Base-by-base conservation (phyloP, 192 early-diverging fungal species). In the Coemansia sp. region DNA sequence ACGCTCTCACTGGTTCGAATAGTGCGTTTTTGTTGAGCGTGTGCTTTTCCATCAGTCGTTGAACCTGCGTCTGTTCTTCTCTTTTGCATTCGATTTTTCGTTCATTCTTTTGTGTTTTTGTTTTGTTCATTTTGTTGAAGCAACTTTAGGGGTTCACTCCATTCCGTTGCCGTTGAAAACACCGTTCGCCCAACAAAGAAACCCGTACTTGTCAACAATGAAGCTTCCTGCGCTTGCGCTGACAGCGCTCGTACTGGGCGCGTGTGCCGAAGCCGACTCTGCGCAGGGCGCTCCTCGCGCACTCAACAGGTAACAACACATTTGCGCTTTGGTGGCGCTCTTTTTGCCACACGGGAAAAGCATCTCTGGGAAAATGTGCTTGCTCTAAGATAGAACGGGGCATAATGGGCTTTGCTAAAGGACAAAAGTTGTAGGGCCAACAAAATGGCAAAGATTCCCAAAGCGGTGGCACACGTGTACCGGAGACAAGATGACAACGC, bases 401-500 rank as follows among this genome's bases (percentile, higher is more conserved):
- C 41, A 43, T 43, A 43, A 43, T n/a, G 41, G 41, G 0, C 7
- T 32, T 32, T 32, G 41, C 12, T 15, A 43, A 43, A 43, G 14
- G 15, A 43, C 15, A 43, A 43, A 43, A 43, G 10, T 24, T 54
- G 61, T 63, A 63, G 61, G 54, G 17, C 47, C 27, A 43, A 64
- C 50, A 65, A 59, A 29, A 53, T 64, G 43, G 11, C 60, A 15
- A 19, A 45, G 62, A 17, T 70, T 24, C 69, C 69, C 14, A 35
- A 19, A 25, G 25, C 12, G n/a, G 4, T 53, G 21, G 61, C 19
- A 10, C 27, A 27, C 6, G 5, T 63, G 15, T 12, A 52, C 17
- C 50, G 61, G 52, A 63, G 61, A 48, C 32, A 51, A 38, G 61
- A 63, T 29, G 35, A 21, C 19, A 52, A 29, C 24, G 11, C 56